These are phyloP conservation scores for Ophiocordyceps unilateralis DNA, from an alignment of 2,329 filamentous ascomycete species.

Conservation along the genomic window DNA sequence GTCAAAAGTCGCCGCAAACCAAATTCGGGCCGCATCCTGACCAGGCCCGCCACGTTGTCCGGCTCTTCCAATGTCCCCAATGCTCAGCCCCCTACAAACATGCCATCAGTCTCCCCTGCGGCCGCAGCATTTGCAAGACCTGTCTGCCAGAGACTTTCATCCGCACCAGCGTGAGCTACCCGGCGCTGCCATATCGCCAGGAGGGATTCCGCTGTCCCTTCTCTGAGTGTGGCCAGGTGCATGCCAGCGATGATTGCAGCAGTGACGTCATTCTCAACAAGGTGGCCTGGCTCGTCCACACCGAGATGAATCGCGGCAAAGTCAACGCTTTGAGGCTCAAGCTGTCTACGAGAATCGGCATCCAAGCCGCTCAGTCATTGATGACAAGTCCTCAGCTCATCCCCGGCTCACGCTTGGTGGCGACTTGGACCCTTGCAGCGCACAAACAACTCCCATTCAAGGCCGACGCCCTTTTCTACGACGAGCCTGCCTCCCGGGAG, in stretches of 20 bases:
- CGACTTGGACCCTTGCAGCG: slow-evolving; percentile 49
- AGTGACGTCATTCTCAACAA: slow-evolving; percentile 63
- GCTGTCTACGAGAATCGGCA: slow-evolving; percentile 21
- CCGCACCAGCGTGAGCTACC: slow-evolving; percentile 61
- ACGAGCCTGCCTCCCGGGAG: slow-evolving; percentile 6
- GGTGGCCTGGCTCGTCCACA: slow-evolving; percentile 41
- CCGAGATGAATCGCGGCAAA: slow-evolving; percentile 28
- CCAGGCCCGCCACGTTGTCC: slow-evolving; percentile 26
- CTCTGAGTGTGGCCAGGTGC: slow-evolving; percentile 45
- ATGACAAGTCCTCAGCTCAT: slow-evolving; percentile 8
- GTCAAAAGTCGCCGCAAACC: too few species aligned
- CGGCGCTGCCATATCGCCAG: slow-evolving; percentile 45
- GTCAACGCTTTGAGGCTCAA: slow-evolving; percentile 8
- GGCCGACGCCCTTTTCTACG: slow-evolving; percentile 26
- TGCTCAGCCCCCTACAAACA: slow-evolving; percentile 52
- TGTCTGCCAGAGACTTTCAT: slow-evolving; percentile 54
- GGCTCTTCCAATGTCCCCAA: slow-evolving; percentile 58
- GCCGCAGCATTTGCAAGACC: slow-evolving; percentile 54
- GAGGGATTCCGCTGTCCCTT: slow-evolving; percentile 64
- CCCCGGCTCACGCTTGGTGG: slow-evolving; percentile 41
- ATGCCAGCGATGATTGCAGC: slow-evolving; percentile 60
- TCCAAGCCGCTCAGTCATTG: slow-evolving; percentile 15
- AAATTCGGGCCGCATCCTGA: slow-evolving; percentile 1
- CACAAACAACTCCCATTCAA: slow-evolving; percentile 40
- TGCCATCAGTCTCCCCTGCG: slow-evolving; percentile 67